Evolutionary conservation across 192 early-diverging fungal species (phyloP).

Genomic region (Phlyctochytrium arcticum): DNA sequence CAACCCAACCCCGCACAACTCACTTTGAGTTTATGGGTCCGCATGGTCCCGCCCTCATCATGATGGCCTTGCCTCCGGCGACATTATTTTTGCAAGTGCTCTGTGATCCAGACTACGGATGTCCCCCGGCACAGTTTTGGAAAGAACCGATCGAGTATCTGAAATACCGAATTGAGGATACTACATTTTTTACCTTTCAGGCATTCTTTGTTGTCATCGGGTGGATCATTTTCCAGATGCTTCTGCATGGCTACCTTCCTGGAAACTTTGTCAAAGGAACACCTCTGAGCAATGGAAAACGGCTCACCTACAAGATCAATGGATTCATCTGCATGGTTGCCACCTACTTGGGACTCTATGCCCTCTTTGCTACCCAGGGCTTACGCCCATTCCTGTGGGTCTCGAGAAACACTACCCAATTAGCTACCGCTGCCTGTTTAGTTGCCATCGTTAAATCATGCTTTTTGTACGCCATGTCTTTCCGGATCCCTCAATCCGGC

Average conservation of each 20-base stretch:
- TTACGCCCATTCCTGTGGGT: conserved; percentile 70
- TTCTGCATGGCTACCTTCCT: conserved; percentile 66
- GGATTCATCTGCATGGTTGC: conserved; percentile 30
- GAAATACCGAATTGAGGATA: neutral
- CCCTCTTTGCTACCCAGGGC: conserved; percentile 52
- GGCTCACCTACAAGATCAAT: conserved; percentile 82
- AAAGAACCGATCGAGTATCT: neutral
- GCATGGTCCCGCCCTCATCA: conserved; percentile 23
- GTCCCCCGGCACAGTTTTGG: conserved; percentile 22
- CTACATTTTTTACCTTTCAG: neutral
- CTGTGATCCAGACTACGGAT: conserved; percentile 17
- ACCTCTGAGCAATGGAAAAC: conserved; percentile 50
- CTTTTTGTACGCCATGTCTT: conserved; percentile 64
- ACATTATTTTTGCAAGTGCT: conserved; percentile 23
- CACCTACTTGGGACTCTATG: conserved; percentile 42
- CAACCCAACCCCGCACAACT: neutral
- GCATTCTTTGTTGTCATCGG: conserved; percentile 28
- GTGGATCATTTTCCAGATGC: conserved; percentile 70
- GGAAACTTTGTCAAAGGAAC: conserved; percentile 63
- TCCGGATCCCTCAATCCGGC: conserved; percentile 36
- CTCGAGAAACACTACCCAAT: conserved; percentile 70
- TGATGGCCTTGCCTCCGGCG: conserved; percentile 19
- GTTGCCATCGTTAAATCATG: conserved; percentile 63
- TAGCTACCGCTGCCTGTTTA: conserved; percentile 65
- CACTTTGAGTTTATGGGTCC: conserved; percentile 75